Conservation (phyloP, 2,329 filamentous ascomycete genomes). For the Ophiocordyceps camponoti-floridani region DNA sequence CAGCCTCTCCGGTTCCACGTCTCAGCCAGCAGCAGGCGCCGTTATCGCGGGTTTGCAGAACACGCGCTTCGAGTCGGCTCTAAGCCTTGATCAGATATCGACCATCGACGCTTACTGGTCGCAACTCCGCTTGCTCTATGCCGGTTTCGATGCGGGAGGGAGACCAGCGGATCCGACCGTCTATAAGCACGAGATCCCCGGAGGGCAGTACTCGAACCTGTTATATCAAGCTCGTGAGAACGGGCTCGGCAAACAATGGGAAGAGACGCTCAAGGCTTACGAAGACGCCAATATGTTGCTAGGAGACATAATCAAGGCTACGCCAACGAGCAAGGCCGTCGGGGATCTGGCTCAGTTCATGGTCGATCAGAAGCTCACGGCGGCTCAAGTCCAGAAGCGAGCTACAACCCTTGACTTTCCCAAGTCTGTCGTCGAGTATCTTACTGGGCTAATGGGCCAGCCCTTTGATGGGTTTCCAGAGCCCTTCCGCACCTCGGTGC, state of each 20-base stretch:
- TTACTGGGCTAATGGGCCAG: constrained; percentile 95
- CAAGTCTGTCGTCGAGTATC: constrained; percentile 89
- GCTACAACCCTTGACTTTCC: constrained; percentile 92
- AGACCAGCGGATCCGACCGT: constrained; percentile 89
- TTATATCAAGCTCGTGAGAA: constrained; percentile 51
- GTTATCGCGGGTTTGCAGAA: constrained; percentile 86
- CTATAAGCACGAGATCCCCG: constrained; percentile 97
- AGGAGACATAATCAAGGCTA: constrained; percentile 98
- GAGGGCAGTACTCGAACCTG: constrained; percentile 95
- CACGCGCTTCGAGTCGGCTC: constrained; percentile 57
- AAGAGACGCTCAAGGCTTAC: constrained; percentile 98
- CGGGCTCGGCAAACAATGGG: constrained; percentile 91
- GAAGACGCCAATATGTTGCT: constrained; percentile 92
- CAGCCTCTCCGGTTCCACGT: constrained; percentile 95
- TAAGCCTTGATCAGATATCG: constrained; percentile 67
- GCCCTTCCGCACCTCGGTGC: constrained; percentile 72
- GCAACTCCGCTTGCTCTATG: constrained; percentile 89
- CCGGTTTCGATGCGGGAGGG: constrained; percentile 90
- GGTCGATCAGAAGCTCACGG: constrained; percentile 83
- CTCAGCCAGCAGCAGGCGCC: constrained; percentile 91
- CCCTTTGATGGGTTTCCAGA: constrained; percentile 97
- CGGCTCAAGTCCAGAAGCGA: constrained; percentile 68
- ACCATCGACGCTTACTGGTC: constrained; percentile 92
- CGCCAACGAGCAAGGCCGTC: constrained; percentile 95
- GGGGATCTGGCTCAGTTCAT: constrained; percentile 98